phyloP scores from a whole-genome alignment of 2,329 filamentous ascomycete species.

The Fusarium gaditjirri region DNA sequence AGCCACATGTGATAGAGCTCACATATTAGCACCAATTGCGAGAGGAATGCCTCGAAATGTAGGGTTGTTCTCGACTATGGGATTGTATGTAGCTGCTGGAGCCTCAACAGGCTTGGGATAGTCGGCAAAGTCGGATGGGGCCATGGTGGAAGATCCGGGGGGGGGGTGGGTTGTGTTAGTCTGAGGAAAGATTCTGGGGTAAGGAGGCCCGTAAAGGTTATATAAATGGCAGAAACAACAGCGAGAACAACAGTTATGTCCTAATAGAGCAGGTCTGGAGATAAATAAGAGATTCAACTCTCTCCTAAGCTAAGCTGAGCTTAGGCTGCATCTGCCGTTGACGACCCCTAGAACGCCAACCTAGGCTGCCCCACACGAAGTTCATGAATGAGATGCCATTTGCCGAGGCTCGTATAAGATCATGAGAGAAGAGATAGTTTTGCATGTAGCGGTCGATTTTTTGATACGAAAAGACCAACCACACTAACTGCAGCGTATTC shows the following conservation, averaged over 20 bases:
- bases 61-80: conserved; percentile 69
- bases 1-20: conserved; percentile 39
- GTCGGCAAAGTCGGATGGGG: conserved; percentile 52
- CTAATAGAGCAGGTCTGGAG: not conserved
- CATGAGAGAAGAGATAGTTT: not conserved
- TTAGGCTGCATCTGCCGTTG: not conserved
- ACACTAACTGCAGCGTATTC: not conserved
- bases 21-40: conserved; percentile 70
- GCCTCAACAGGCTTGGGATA: conserved; percentile 54
- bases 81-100: conserved; percentile 51
- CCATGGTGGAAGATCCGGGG: conserved; percentile 35
- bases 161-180: not conserved
- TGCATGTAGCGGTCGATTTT: not conserved
- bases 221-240: not conserved
- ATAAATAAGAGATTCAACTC: conserved; percentile 4
- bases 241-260: not conserved
- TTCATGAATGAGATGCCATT: not conserved
- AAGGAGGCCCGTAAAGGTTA: not conserved
- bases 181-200: not conserved
- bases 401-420: conserved; percentile 22
- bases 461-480: not conserved
- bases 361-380: not conserved
- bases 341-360: not conserved
- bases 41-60: conserved; percentile 74
- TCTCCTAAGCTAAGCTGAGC: not conserved